Evolutionary conservation across 257 asterid species (phyloP), one percentile per base, ranked within the genome.

Genomic region (Leptodermis oblonga): DNA sequence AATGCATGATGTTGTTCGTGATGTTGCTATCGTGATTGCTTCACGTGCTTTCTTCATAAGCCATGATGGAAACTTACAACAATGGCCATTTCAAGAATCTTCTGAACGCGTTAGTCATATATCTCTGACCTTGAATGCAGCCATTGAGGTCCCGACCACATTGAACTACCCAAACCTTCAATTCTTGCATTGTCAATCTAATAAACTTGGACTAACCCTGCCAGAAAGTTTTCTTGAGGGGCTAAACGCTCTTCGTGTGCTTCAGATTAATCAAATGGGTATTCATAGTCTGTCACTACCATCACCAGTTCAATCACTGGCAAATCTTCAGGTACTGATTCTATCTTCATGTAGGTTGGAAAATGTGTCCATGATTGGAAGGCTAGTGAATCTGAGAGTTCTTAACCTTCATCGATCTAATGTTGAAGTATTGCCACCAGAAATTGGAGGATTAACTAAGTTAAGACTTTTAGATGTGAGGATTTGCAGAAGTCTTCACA

Each of bases 291-390:
- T 58, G 1, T 59, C 73, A 23, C 11, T 22, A 34, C 49, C 37
- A 13, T 37, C 75, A 33, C 69, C 67, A 1, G 2, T 73, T 1
- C 39, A 62, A 20, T 15, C 18, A 14, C 37, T 68, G 23, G 46
- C 68, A 62, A 67, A 77, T 62, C 81, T 77, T 45, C 54, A 61
- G 15, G 30, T 60, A 11, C 7, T 72, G 31, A 67, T 33, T 62
- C 30, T 71, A 12, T 23, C n/a, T n/a, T 7, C 30, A 18, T 33
- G 62, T 58, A 5, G 3, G 36, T 34, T 76, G 65, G 59, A 59
- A 25, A 41, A 36, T 45, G 26, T 71, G 54, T 51, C 70, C 56
- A 30, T 26, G 36, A 41, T 77, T 62, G 71, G 74, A 0, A 53
- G 49, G 36, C 36, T 71, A n/a, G 13, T 72, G 59, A 67, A 61